Percentiles rank a stretch among this genome's conserved stretches.
Evolutionary conservation across 441 rosid genomes (phyloP).

Genomic region (Cnidoscolus chayamansa): DNA sequence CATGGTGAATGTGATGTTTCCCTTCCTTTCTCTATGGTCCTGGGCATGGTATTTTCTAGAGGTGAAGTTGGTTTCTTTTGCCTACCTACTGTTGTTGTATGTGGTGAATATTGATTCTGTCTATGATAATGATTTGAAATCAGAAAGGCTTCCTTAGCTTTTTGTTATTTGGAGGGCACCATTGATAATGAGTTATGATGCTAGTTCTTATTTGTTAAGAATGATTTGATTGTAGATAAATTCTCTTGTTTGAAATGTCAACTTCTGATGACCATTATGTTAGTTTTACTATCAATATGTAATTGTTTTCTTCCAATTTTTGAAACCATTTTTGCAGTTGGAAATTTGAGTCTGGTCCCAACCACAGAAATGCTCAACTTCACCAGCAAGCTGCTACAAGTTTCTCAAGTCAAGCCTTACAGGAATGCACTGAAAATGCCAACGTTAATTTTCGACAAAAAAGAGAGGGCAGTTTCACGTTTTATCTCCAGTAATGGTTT

Average conservation of each 20-base stretch:
- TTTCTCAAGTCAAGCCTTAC: conserved; percentile 41
- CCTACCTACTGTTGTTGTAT: not conserved
- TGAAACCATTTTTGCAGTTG: conserved; percentile 35
- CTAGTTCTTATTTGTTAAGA: not conserved
- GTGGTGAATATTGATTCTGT: not conserved
- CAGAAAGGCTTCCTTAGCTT: not conserved
- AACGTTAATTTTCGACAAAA: conserved; percentile 70
- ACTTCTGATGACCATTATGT: not conserved
- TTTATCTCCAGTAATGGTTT: conserved; percentile 79
- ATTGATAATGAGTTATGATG: not conserved
- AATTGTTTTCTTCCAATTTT: not conserved
- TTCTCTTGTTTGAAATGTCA: not conserved
- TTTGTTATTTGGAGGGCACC: not conserved
- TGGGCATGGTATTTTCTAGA: not conserved
- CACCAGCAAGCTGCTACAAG: conserved; percentile 57
- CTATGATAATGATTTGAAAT: not conserved
- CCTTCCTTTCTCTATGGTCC: not conserved
- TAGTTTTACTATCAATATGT: not conserved
- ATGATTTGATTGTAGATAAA: not conserved
- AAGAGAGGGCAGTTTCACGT: conserved; percentile 58
- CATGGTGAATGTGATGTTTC: not conserved
- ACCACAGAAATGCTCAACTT: conserved; percentile 47
- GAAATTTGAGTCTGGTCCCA: conserved; percentile 52
- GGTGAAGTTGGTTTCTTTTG: not conserved
- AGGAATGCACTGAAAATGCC: conserved; percentile 88